A percentile compares a stretch with the other conserved stretches of the same genome.
Evolutionary conservation across 2,329 filamentous ascomycete genomes (phyloP).

Genomic region (Hypoxylon sp.): DNA sequence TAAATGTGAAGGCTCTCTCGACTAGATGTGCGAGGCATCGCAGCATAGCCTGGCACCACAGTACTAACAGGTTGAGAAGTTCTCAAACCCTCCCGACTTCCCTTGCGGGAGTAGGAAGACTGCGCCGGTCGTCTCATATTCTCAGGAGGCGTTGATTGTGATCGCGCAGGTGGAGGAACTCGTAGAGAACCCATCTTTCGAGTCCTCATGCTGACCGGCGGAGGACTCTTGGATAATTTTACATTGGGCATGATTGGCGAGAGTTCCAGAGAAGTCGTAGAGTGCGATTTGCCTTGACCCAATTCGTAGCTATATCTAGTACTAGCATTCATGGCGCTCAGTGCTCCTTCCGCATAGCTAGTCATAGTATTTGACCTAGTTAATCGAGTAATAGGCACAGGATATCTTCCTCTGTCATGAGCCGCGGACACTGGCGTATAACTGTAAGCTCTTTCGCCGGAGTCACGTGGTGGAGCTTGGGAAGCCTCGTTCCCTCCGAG

Average conservation of each 20-base stretch:
- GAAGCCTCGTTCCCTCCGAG: slow-evolving; percentile 1
- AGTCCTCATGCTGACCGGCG: slow-evolving; percentile 60
- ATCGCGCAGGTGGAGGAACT: slow-evolving; percentile 54
- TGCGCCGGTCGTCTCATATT: slow-evolving; percentile 26
- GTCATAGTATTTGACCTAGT: slow-evolving; percentile 50
- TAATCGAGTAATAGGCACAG: slow-evolving; percentile 11
- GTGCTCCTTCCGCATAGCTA: slow-evolving; percentile 46
- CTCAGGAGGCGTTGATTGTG: slow-evolving; percentile 53
- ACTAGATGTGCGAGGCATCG: slow-evolving; percentile 34
- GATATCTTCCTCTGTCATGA: slow-evolving; percentile 28
- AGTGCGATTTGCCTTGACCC: slow-evolving; percentile 15
- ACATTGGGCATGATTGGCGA: slow-evolving; percentile 25
- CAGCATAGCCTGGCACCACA: slow-evolving; percentile 1
- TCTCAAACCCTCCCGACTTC: slow-evolving; percentile 51
- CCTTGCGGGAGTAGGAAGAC: slow-evolving; percentile 46
- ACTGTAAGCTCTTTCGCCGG: neutral
- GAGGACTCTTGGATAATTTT: slow-evolving; percentile 53
- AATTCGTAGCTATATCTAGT: slow-evolving; percentile 26
- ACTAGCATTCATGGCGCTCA: slow-evolving; percentile 39
- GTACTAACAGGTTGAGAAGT: slow-evolving; percentile 26
- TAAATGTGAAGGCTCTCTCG: slow-evolving; percentile 42
- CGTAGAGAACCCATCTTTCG: slow-evolving; percentile 53
- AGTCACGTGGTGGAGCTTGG: neutral
- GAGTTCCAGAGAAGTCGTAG: slow-evolving; percentile 30
- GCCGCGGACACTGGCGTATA: slow-evolving; percentile 28